phyloP scores from a whole-genome alignment of 2,329 filamentous ascomycete genomes.

The Drechslerella dactyloides region DNA sequence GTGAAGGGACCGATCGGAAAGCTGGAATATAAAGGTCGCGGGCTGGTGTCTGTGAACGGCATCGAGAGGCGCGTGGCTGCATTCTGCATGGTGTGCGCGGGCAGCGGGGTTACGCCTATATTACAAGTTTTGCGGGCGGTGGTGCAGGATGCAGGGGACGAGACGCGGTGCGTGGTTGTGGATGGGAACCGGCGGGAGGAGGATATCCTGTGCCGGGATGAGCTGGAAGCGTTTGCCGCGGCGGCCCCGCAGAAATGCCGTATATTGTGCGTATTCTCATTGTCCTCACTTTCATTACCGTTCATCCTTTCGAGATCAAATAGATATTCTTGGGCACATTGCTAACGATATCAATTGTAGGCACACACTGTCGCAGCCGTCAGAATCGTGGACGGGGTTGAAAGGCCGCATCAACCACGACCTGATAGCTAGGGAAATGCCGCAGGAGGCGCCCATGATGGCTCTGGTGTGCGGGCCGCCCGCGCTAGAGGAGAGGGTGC shows the following conservation, averaged over 20 bases:
- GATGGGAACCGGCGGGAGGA: conserved; percentile 78
- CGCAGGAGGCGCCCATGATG: conserved; percentile 62
- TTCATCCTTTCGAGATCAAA: no score
- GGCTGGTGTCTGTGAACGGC: conserved; percentile 68
- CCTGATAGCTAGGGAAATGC: conserved; percentile 69
- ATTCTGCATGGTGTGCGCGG: conserved; percentile 86
- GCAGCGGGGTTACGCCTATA: conserved; percentile 90
- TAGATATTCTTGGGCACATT: no score
- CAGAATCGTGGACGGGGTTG: conserved; percentile 73
- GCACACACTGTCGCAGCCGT: conserved; percentile 59
- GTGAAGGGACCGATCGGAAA: conserved; percentile 89
- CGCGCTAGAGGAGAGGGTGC: conserved; percentile 72
- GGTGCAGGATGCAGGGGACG: conserved; percentile 68
- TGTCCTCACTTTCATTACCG: no score
- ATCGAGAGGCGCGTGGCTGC: conserved; percentile 66
- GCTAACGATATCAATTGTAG: conserved; percentile 61
- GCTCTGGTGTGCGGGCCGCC: conserved; percentile 81
- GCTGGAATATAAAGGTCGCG: conserved; percentile 77
- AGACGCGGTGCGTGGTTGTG: conserved; percentile 73
- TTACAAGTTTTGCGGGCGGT: conserved; percentile 81
- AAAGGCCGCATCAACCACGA: no score
- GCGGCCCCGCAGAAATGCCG: conserved; percentile 66
- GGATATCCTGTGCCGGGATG: conserved; percentile 79
- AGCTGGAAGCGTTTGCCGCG: conserved; percentile 70
- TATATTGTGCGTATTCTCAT: conserved; percentile 58